Evolutionary conservation across 306 rosid genomes (phyloP).

Genomic region (Crataegus laevigata): DNA sequence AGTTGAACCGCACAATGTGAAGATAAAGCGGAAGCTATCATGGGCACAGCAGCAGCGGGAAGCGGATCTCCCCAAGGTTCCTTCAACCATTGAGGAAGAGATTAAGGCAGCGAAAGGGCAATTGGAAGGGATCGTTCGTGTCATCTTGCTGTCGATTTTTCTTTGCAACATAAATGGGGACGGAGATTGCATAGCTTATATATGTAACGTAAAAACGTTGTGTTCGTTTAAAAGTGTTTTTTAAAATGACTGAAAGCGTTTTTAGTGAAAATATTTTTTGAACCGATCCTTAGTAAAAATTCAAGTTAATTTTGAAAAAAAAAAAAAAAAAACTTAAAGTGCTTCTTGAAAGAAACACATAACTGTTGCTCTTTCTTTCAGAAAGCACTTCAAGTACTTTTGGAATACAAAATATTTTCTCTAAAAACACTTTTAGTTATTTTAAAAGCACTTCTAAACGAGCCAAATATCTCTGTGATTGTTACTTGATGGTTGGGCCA

Average conservation of each 20-base stretch:
- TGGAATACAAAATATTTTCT: too few species aligned
- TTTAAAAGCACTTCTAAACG: fast-evolving
- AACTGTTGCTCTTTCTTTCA: too few species aligned
- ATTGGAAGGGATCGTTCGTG: constrained; percentile 50
- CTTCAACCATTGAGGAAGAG: constrained; percentile 77
- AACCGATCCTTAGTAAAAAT: too few species aligned
- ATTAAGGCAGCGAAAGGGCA: constrained; percentile 57
- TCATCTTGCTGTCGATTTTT: not conserved
- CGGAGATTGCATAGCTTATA: not conserved
- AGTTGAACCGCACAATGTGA: constrained; percentile 44
- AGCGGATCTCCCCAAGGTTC: constrained; percentile 60
- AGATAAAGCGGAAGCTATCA: constrained; percentile 45
- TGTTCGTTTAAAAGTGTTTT: fast-evolving
- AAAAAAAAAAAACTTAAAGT: too few species aligned
- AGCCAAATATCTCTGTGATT: not conserved
- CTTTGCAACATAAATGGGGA: not conserved
- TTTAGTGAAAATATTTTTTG: too few species aligned
- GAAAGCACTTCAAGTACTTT: too few species aligned
- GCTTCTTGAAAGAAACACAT: fast-evolving
- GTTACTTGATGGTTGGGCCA: not conserved
- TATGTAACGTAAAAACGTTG: not conserved
- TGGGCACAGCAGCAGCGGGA: constrained; percentile 71
- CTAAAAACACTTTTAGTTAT: too few species aligned
- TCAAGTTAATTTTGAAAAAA: too few species aligned
- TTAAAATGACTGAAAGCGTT: too few species aligned